Conservation (phyloP, 371 early-diverging fungal species). For the Choanephora cucurbitarum region DNA sequence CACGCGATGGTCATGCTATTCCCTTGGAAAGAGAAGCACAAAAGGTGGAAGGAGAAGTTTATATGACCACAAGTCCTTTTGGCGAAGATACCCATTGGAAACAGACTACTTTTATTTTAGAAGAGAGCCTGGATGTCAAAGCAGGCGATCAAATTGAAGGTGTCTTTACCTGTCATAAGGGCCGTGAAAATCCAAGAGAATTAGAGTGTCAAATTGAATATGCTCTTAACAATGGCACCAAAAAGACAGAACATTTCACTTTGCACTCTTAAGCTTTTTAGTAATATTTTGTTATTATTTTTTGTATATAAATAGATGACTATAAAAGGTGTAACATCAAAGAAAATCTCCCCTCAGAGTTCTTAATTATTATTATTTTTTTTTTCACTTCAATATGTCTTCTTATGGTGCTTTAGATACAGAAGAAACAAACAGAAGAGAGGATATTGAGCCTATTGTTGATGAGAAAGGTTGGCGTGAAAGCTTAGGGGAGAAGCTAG, state of each 20-base stretch:
- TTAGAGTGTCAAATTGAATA: conserved; percentile 63
- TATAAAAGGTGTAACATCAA: too few species aligned
- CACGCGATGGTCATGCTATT: conserved; percentile 62
- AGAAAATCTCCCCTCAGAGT: too few species aligned
- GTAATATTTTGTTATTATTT: too few species aligned
- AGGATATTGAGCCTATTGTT: conserved; percentile 1
- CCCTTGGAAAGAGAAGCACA: conserved; percentile 41
- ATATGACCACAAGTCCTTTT: conserved; percentile 74
- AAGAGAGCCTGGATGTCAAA: conserved; percentile 45
- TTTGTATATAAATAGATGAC: neutral
- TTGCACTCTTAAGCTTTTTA: conserved; percentile 19
- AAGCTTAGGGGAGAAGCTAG: conserved; percentile 40
- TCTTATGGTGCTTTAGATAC: conserved; percentile 18
- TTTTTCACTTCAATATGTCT: conserved; percentile 1
- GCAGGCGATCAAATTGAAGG: conserved; percentile 53
- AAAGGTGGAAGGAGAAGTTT: conserved; percentile 35
- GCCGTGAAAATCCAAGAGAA: conserved; percentile 57
- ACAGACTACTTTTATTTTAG: conserved; percentile 63
- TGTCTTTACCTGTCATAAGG: conserved; percentile 60
- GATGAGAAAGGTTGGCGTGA: conserved; percentile 30
- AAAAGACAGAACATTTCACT: conserved; percentile 34
- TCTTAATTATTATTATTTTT: too few species aligned
- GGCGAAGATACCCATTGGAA: conserved; percentile 75
- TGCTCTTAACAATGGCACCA: conserved; percentile 27
- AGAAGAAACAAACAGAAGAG: too few species aligned